Evolutionary conservation across 2,329 filamentous ascomycete genomes (phyloP), one percentile per base, ranked within the genome.

Genomic region (Emydomyces testavorans): DNA sequence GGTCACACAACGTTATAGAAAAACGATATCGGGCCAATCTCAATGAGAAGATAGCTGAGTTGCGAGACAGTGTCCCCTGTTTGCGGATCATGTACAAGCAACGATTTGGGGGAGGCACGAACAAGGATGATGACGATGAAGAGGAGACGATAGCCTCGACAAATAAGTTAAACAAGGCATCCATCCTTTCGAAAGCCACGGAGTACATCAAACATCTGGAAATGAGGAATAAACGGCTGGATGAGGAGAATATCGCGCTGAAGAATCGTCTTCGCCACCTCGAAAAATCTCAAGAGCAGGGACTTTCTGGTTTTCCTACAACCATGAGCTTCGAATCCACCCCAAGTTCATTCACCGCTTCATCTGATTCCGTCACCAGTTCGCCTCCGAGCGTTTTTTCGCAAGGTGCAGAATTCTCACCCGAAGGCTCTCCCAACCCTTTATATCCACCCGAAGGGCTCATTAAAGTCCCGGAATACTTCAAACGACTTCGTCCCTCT

Each of bases 101-200:
- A 71, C 50, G 56, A 6, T 61, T 59, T 46, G 61, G 57, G n/a
- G 54, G 56, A 15, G 53, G 58, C 2, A 48, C 58, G 7, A 82
- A 79, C 32, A 82, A 85, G 53, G 81, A 82, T 51, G 85, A 90
- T 56, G 79, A 83, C 29, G 85, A 93, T 55, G 85, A 92, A 50
- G 73, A 83, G 13, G 82, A 93, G 57, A 87, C 87, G 44, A 71
- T 92, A 44, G 83, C 87, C 2, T 85, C 88, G 0, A 87, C 88
- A 4, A 89, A 93, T 69, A 96, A 96, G 65, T 72, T 95, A 23
- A 96, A 96, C 71, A 96, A 96, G 66, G 90, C 90, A n/a, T 95
- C 89, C 1, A 87, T 96, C 43, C 70, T 96, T 36, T 89, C 86
- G 55, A 96, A 96, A 65, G 90, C 90, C 2, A 95, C 90, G 4